These are phyloP conservation scores for Dipteronia sinensis DNA, from an alignment of 345 rosid genomes.

Conservation along the genomic window DNA sequence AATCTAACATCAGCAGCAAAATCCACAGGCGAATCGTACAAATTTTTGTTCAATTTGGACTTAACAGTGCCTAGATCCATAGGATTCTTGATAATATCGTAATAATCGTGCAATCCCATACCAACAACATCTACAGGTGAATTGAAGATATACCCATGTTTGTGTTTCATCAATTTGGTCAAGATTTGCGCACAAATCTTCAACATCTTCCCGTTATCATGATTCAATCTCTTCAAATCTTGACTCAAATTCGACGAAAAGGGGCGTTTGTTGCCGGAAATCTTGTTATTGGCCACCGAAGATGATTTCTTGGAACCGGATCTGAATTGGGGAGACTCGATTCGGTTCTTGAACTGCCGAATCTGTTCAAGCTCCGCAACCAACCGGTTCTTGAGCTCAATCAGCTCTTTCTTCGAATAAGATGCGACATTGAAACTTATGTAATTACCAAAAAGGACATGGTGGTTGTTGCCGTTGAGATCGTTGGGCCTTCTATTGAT, in stretches of 20 bases:
- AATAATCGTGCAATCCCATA: slow-evolving; percentile 62
- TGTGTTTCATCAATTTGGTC: slow-evolving; percentile 72
- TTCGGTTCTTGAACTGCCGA: slow-evolving; percentile 56
- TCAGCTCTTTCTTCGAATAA: slow-evolving; percentile 46
- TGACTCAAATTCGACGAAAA: slow-evolving; percentile 27
- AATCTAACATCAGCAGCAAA: slow-evolving; percentile 74
- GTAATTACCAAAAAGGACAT: slow-evolving; percentile 16
- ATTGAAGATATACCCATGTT: slow-evolving; percentile 60
- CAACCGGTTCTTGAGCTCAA: slow-evolving; percentile 62
- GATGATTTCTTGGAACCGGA: slow-evolving; percentile 38
- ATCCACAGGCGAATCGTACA: slow-evolving; percentile 54
- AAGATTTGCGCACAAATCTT: slow-evolving; percentile 59
- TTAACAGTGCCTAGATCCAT: slow-evolving; percentile 87
- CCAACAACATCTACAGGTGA: slow-evolving; percentile 68
- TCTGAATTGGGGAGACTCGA: slow-evolving; percentile 50
- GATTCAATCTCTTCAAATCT: slow-evolving; percentile 36
- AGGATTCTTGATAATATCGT: slow-evolving; percentile 58
- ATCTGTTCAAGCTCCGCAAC: slow-evolving; percentile 69
- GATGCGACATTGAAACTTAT: slow-evolving; percentile 35
- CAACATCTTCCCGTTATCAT: slow-evolving; percentile 47
- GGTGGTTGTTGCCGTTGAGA: slow-evolving; percentile 22
- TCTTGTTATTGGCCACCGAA: slow-evolving; percentile 34
- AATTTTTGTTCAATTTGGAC: slow-evolving; percentile 45
- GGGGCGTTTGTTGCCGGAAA: slow-evolving; percentile 53
- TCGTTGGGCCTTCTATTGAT: slow-evolving; percentile 46